Evolutionary conservation across 208 protist genomes (phyloP).

Genomic region (Leishmania amazonensis): DNA sequence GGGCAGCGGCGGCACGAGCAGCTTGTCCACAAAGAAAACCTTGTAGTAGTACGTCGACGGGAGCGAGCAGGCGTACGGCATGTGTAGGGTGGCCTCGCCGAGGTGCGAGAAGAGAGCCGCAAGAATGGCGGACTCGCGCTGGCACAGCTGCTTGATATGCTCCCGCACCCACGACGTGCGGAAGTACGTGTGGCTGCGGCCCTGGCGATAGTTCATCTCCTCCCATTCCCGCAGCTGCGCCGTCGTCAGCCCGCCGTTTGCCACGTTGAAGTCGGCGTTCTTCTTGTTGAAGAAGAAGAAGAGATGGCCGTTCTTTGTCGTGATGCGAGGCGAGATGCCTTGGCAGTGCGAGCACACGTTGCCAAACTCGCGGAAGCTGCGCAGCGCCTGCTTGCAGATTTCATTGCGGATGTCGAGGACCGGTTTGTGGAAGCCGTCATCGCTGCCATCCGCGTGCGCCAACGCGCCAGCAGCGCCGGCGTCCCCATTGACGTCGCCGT

Average conservation of each 20-base stretch:
- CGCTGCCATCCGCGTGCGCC: neutral
- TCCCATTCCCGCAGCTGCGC: constrained; percentile 68
- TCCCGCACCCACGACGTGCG: constrained; percentile 55
- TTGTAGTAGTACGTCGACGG: constrained; percentile 69
- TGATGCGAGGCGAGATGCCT: constrained; percentile 73
- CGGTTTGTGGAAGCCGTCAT: constrained; percentile 31
- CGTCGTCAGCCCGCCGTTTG: constrained; percentile 53
- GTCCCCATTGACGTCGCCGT: neutral
- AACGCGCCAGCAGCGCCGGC: neutral
- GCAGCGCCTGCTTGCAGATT: constrained; percentile 73
- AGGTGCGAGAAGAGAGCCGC: constrained; percentile 78
- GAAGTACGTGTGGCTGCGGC: constrained; percentile 78
- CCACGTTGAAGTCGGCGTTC: constrained; percentile 61
- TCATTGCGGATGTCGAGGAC: constrained; percentile 74
- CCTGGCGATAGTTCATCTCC: constrained; percentile 56
- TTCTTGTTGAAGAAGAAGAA: constrained; percentile 85
- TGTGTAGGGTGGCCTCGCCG: constrained; percentile 69
- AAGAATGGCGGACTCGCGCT: constrained; percentile 65
- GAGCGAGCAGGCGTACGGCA: constrained; percentile 55
- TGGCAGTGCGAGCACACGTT: constrained; percentile 80
- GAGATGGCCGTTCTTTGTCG: constrained; percentile 76
- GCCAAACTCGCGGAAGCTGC: constrained; percentile 57
- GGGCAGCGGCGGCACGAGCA: constrained; percentile 85
- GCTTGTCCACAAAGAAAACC: constrained; percentile 85
- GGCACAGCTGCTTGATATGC: constrained; percentile 86